Percentiles rank a stretch among this genome's conserved stretches.
phyloP scores from a whole-genome alignment of 1,284 basidiomycete species.

The Neolentinus lepideus region DNA sequence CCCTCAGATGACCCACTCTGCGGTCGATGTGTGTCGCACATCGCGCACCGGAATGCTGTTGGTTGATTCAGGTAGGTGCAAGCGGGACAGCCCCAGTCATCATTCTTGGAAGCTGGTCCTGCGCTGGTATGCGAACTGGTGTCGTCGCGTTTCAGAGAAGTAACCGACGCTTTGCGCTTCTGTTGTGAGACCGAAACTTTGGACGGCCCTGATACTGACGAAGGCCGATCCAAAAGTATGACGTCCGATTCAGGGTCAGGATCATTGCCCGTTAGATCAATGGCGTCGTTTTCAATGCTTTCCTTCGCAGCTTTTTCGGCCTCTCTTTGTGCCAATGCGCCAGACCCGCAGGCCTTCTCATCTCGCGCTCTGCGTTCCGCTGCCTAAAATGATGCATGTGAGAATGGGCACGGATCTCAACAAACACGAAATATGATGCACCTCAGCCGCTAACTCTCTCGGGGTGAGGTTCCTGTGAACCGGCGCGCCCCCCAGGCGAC shows the following conservation, averaged over 20 bases:
- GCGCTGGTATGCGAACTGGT: constrained; percentile 5
- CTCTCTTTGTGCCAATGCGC: constrained; percentile 52
- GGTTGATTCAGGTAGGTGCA: constrained; percentile 69
- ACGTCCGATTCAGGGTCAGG: constrained; percentile 15
- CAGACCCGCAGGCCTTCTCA: constrained; percentile 66
- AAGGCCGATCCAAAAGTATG: constrained; percentile 18
- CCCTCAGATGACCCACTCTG: constrained; percentile 24
- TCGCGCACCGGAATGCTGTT: constrained; percentile 48
- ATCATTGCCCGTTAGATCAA: constrained; percentile 50
- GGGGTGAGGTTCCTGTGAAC: constrained; percentile 23
- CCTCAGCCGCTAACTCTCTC: constrained; percentile 71
- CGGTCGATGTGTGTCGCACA: constrained; percentile 50
- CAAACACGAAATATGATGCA: constrained; percentile 37
- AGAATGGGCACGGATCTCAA: constrained; percentile 1
- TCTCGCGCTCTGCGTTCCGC: constrained; percentile 72
- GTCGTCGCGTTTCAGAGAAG: not conserved
- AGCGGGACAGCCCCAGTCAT: constrained; percentile 56
- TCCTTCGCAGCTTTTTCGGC: constrained; percentile 61
- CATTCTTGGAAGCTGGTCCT: constrained; percentile 6
- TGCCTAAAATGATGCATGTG: constrained; percentile 41
- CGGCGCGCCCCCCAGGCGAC: constrained; percentile 44
- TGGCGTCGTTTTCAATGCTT: constrained; percentile 54
- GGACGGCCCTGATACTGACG: constrained; percentile 8
- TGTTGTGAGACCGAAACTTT: constrained; percentile 14
- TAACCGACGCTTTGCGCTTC: constrained; percentile 8